Evolutionary conservation across 1,139 yeast species (phyloP).

Genomic region (Hanseniaspora sp.): DNA sequence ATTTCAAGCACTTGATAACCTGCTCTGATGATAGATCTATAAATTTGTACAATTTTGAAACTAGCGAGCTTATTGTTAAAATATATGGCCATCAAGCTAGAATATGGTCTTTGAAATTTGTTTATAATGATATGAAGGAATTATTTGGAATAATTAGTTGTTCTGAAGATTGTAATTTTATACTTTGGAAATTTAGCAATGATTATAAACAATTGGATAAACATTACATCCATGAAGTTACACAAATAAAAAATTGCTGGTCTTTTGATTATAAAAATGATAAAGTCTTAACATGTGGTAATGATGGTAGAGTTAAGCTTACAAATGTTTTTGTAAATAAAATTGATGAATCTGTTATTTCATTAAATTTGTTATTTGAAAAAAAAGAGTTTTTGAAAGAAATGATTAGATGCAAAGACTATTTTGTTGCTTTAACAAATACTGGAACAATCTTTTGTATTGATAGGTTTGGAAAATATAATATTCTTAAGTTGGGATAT

Average conservation of each 20-base stretch:
- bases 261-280: conserved; percentile 47
- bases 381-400: conserved; percentile 35
- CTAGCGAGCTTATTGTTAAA: conserved; percentile 51
- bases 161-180: conserved; percentile 84
- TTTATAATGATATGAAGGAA: conserved; percentile 28
- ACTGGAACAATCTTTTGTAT: neutral
- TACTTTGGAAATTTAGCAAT: conserved; percentile 50
- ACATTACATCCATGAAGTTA: conserved; percentile 48
- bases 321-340: conserved; percentile 39
- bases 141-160: conserved; percentile 41
- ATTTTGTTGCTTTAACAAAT: conserved; percentile 36
- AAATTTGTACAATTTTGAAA: conserved; percentile 52
- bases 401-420: conserved; percentile 40
- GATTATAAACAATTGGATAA: conserved; percentile 32
- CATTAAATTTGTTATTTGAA: conserved; percentile 29
- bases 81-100: conserved; percentile 98
- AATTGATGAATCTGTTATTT: conserved; percentile 20
- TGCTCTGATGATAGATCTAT: conserved; percentile 93
- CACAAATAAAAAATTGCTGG: conserved; percentile 84
- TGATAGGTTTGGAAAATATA: neutral
- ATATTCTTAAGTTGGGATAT: neutral
- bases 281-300: conserved; percentile 70
- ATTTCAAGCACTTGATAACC: conserved; percentile 50
- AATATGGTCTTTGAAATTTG: conserved; percentile 73
- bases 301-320: conserved; percentile 68